Evolutionary conservation across 768 basidiomycete species (phyloP), one percentile per base, ranked within the genome.

Genomic region (Leccinum pellstonianum): DNA sequence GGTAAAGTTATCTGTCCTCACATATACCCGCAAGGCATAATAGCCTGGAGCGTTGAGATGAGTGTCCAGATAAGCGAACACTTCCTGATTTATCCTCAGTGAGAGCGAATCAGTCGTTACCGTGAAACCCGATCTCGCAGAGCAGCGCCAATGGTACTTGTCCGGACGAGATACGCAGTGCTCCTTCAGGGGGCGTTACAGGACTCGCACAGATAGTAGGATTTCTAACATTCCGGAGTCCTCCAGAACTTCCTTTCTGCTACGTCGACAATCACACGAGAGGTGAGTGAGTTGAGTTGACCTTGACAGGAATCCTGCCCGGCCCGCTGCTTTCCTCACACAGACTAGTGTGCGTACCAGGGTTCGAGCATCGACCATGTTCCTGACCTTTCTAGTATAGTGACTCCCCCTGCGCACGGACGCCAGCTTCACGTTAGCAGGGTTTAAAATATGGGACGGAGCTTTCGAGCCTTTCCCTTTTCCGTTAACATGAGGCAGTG

Each of bases 371-470:
- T 54, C 21, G 50, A 54, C 53, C 11, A n/a, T 25, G 55, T 57
- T 48, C 57, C 56, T 61, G 54, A 48, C 19, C 19, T 47, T 56
- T 56, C 47, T 43, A 49, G 21, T 33, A 33, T 9, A 25, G 21
- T 58, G 54, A 56, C 37, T 21, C 11, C 33, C 54, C 21, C 2
- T 25, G 52, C 46, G 21, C 50, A 48, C 17, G 52, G 33, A 56
- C 33, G 60, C 52, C 64, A 51, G 50, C 31, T 33, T 70, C 68
- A 70, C 62, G 62, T 71, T 55, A 58, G 47, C 58, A 48, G 14
- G 27, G 54, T 23, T 48, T 51, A 52, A 27, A 51, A 48, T 14
- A 21, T 31, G 15, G 19, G 46, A 23, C 27, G 14, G 27, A 37
- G 23, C 53, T 27, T 38, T 21, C 37, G 25, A 41, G 33, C 33